Evolutionary conservation across 768 basidiomycete genomes (phyloP).

Genomic region (Hygrophoropsis aurantiaca): DNA sequence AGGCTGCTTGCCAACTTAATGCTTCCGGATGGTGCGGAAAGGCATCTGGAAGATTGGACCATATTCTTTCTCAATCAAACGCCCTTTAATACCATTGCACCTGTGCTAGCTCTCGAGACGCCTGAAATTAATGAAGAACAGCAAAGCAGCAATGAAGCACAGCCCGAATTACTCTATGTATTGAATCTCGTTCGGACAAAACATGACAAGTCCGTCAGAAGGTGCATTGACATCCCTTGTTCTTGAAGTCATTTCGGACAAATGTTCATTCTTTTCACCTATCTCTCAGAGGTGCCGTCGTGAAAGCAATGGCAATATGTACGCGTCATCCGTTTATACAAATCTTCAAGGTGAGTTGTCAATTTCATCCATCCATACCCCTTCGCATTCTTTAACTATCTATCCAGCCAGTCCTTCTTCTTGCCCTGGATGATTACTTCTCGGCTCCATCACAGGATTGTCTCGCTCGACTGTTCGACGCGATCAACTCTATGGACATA

Average conservation of each 20-base stretch:
- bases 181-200: conserved; percentile 91
- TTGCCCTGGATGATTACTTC: conserved; percentile 96
- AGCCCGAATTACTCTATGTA: conserved; percentile 74
- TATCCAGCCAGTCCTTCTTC: conserved; percentile 80
- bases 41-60: conserved; percentile 95
- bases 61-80: conserved; percentile 98
- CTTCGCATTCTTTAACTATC: conserved; percentile 7
- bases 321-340: conserved; percentile 93
- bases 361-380: not conserved
- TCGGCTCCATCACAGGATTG: conserved; percentile 85
- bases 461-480: conserved; percentile 86
- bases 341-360: conserved; percentile 77
- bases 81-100: conserved; percentile 80
- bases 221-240: conserved; percentile 44
- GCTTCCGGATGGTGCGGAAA: conserved; percentile 97
- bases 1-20: conserved; percentile 95
- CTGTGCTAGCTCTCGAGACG: conserved; percentile 73
- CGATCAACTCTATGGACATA: conserved; percentile 90
- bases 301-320: conserved; percentile 93
- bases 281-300: conserved; percentile 76
- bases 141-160: conserved; percentile 23
- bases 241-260: conserved; percentile 6
- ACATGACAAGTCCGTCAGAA: conserved; percentile 78
- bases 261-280: conserved; percentile 3
- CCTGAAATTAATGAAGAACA: conserved; percentile 31